These are phyloP conservation scores for Xylaria digitata DNA, from an alignment of 2,329 filamentous ascomycete genomes.

Conservation along the genomic window DNA sequence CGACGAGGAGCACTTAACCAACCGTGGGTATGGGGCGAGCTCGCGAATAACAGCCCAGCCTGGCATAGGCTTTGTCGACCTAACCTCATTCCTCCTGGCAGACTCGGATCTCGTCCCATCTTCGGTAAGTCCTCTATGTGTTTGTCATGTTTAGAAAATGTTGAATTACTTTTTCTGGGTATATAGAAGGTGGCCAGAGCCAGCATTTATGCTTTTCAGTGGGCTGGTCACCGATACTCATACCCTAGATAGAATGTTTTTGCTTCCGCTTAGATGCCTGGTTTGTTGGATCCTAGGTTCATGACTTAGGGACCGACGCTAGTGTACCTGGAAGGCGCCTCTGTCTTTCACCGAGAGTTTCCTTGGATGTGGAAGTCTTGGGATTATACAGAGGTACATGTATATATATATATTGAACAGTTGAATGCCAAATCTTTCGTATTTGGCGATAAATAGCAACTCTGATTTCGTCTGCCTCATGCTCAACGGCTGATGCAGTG, in stretches of 20 bases:
- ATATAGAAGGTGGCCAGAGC: constrained; percentile 73
- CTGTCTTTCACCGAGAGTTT: constrained; percentile 60
- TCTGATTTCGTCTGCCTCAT: neutral
- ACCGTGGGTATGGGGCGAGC: constrained; percentile 85
- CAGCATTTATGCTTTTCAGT: constrained; percentile 57
- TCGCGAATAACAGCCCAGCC: constrained; percentile 75
- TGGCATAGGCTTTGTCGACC: constrained; percentile 81
- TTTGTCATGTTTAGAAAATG: constrained; percentile 24
- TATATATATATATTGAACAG: constrained; percentile 28
- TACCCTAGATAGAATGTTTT: constrained; percentile 67
- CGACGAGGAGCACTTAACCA: constrained; percentile 57
- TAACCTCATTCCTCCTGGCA: constrained; percentile 78
- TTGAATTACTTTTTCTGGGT: constrained; percentile 51
- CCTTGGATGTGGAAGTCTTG: constrained; percentile 60
- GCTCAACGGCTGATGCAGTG: constrained; percentile 25
- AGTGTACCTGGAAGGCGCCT: constrained; percentile 50
- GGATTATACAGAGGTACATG: constrained; percentile 55
- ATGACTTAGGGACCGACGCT: constrained; percentile 52
- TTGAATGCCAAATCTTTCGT: constrained; percentile 22
- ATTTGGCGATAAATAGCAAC: neutral
- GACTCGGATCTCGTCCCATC: constrained; percentile 70
- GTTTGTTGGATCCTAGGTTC: constrained; percentile 37
- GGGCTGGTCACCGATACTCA: constrained; percentile 75
- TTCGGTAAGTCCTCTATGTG: constrained; percentile 52
- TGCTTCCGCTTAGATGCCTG: constrained; percentile 49